Evolutionary conservation across 495 filamentous ascomycete genomes (phyloP).

Genomic region (Recurvomyces mirabilis): DNA sequence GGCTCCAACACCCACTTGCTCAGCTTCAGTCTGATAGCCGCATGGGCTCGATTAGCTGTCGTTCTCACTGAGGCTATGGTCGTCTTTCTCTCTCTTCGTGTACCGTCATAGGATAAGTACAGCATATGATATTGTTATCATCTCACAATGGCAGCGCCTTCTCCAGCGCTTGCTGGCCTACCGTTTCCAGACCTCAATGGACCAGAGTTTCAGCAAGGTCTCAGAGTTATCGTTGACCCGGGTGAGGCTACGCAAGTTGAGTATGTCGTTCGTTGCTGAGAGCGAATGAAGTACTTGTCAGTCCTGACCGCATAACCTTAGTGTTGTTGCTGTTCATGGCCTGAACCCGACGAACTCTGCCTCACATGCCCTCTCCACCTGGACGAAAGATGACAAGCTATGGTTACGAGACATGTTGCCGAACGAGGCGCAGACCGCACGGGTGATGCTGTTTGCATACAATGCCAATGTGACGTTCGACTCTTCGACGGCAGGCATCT

Average conservation of each 20-base stretch:
- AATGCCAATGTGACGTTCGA: slow-evolving; percentile 1
- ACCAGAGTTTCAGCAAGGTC: no score
- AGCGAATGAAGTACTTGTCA: background rate
- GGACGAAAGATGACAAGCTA: slow-evolving; percentile 1
- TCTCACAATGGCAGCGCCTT: no score
- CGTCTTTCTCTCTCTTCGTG: no score
- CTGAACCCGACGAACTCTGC: background rate
- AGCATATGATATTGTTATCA: no score
- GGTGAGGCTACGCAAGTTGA: background rate
- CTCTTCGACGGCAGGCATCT: background rate
- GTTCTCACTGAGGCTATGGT: no score
- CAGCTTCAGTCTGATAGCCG: no score
- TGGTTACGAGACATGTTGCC: background rate
- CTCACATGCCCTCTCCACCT: background rate
- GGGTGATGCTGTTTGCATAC: slow-evolving; percentile 1
- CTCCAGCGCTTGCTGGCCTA: no score
- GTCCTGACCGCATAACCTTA: background rate
- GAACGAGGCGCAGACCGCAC: background rate
- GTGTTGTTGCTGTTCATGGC: background rate
- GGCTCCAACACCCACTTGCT: no score
- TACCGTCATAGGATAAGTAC: no score
- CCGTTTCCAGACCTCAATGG: no score
- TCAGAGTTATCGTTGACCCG: background rate
- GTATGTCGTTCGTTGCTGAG: no score
- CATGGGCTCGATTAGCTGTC: no score